Evolutionary conservation across 1,139 yeast species (phyloP), one percentile per base, ranked within the genome.

Genomic region (Saccharomyces hybrid): DNA sequence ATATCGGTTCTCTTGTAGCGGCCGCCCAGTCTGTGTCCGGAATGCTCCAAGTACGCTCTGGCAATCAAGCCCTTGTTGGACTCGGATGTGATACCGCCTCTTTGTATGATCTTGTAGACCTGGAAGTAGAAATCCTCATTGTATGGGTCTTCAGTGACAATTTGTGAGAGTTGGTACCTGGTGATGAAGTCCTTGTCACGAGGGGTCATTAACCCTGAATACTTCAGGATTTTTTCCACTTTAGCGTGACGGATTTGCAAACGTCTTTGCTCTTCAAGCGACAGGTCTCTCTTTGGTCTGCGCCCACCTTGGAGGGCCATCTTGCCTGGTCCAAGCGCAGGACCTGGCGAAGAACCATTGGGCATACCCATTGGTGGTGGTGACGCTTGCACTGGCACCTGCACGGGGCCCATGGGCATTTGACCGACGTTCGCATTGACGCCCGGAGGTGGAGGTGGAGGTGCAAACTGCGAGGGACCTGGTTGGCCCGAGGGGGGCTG

Each of bases 41-140:
- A 86, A 71, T 89, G 96, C 66, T 88, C 95, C 70, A 93, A 77
- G 67, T 95, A 91, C n/a, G 96, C 95, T 69, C 88, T 90, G 14
- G 97, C 97, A 75, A 91, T 86, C 27, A 89, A 83, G 54, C 70
- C 73, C 50, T 69, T 70, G 73, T 74, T 79, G 67, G 70, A 70
- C 56, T 74, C 77, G 60, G 65, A 73, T 57, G 61, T 75, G 66
- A 66, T 71, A 65, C 68, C 73, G 73, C 74, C 76, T 61, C 83
- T 76, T 68, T 85, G 95, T 66, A 93, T 81, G 50, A 93, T 90
- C 68, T 91, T 88, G 73, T 83, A 88, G 46, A 95, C 97, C 71
- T 93, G 98, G 66, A 88, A 90, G 70, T 93, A 93, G 67, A 93
- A 95, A 74, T 95, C 99, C 71, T 93, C 99, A 66, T 89, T 90